Percentiles rank a stretch among this genome's conserved stretches.
phyloP scores from a whole-genome alignment of 2,329 filamentous ascomycete species.

The Alternaria brassicicola region DNA sequence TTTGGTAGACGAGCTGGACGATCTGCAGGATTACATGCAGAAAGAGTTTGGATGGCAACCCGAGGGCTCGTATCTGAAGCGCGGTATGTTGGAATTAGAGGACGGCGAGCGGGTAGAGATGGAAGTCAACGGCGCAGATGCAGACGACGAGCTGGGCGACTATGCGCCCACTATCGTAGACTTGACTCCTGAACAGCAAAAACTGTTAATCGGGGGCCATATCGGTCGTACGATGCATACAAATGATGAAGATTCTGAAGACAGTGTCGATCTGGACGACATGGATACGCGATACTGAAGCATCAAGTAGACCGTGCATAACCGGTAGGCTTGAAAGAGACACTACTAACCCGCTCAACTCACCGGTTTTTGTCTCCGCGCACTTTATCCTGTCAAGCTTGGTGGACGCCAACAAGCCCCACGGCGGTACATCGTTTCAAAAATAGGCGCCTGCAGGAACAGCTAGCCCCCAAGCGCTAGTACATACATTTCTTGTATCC shows the following conservation, averaged over 20 bases:
- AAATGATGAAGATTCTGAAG: constrained; percentile 44
- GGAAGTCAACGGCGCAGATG: constrained; percentile 60
- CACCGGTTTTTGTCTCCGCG: constrained; percentile 4
- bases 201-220: constrained; percentile 42
- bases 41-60: constrained; percentile 65
- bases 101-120: constrained; percentile 68
- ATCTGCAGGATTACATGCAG: constrained; percentile 61
- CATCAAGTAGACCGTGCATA: constrained; percentile 23
- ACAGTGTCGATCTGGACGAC: constrained; percentile 47
- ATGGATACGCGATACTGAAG: constrained; percentile 49
- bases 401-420: constrained; percentile 1
- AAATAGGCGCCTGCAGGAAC: constrained; percentile 12
- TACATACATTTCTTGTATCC: constrained; percentile 1
- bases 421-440: constrained; percentile 5
- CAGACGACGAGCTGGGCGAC: constrained; percentile 68
- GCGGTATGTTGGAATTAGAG: constrained; percentile 65
- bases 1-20: constrained; percentile 60
- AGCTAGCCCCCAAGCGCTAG: constrained; percentile 10
- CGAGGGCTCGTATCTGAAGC: constrained; percentile 59
- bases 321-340: constrained; percentile 27
- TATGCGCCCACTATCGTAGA: constrained; percentile 68
- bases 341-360: not conserved
- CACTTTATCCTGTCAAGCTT: not conserved
- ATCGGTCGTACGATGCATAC: constrained; percentile 23
- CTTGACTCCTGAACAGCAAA: constrained; percentile 52